Conservation (phyloP, 139 green algal species). For the Tetraselmis striata region DNA sequence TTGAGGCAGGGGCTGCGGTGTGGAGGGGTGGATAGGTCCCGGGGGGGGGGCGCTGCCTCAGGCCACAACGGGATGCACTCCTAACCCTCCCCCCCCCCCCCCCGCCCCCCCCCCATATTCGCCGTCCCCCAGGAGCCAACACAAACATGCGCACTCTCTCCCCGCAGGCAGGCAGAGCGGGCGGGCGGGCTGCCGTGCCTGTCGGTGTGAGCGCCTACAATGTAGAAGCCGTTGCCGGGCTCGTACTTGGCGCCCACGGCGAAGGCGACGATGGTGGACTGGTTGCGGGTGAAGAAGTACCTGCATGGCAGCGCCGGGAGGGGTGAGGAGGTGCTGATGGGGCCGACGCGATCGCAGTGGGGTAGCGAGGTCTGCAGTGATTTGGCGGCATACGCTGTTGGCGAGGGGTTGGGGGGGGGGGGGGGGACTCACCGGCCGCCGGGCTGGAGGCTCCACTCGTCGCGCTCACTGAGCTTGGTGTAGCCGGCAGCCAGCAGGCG, state of each 20-base stretch:
- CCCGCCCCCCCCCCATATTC: neutral
- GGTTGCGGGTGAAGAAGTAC: slow-evolving; percentile 96
- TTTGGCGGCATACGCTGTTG: neutral
- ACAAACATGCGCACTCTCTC: slow-evolving; percentile 12
- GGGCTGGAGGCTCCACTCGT: slow-evolving; percentile 54
- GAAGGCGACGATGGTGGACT: slow-evolving; percentile 89
- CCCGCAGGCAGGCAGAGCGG: too few relatives aligned
- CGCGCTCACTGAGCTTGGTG: slow-evolving; percentile 61
- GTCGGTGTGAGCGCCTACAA: slow-evolving; percentile 94
- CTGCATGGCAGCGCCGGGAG: slow-evolving; percentile 38
- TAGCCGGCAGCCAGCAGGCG: slow-evolving; percentile 59
- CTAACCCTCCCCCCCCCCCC: too few relatives aligned
- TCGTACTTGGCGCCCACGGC: slow-evolving; percentile 71
- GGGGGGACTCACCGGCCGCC: too few relatives aligned
- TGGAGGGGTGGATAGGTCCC: neutral
- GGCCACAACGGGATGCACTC: too few relatives aligned
- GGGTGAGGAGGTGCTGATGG: neutral
- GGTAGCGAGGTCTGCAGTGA: neutral
- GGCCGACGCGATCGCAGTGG: neutral
- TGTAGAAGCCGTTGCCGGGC: slow-evolving; percentile 81
- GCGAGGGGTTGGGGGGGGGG: too few relatives aligned
- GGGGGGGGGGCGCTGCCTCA: too few relatives aligned
- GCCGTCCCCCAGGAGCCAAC: too few relatives aligned
- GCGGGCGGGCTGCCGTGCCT: too few relatives aligned
- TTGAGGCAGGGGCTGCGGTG: slow-evolving; percentile 69